Base-by-base conservation (phyloP, 2,329 filamentous ascomycete genomes). In the Colletotrichum sansevieriae region DNA sequence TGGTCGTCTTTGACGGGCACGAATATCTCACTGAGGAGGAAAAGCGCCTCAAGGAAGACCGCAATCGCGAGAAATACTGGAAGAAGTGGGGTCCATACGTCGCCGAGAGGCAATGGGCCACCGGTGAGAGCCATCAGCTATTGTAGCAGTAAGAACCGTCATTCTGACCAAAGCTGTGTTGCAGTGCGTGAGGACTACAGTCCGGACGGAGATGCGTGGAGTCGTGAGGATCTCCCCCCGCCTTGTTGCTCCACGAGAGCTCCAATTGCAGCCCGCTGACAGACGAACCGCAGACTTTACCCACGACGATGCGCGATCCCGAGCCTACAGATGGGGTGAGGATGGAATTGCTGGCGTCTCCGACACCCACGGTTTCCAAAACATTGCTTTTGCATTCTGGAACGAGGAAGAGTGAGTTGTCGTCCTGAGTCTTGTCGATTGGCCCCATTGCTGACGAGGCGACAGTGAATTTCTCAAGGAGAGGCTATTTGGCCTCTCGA, bases 21-120 rank as follows among this genome's bases (percentile, higher is more conserved):
- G 92, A 96, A 78, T 95, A 94, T 80, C 87, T 95, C 77, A 94
- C 92, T 70, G 91, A 92, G 80, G 95, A 98, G 83, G 95, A 98
- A 85, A 92, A 92, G 80, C 91, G 96, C 57, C 87, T 98, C 74
- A 91, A 92, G 77, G 90, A 97, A 77, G 95, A 98, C 81, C 89
- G 90, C 68, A 89, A 95, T 72, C 91, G 91, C 72, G 88, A 83
- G 72, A 95, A 93, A 80, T 98, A 98, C 84, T 98, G 95, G 95
- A 98, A 98, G 88, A 94, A 92, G 89, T 98, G 95, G 94, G 95
- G 95, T 63, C 91, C 95, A 25, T 98, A 98, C 77, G 91, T 97
- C 74, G 90, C 95, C 63, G 95, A 98, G 84, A 87, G 95, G 77
- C 95, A 98, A 84, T 98, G 95, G 95, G 94, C 95, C 66, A 97